phyloP scores from a whole-genome alignment of 768 basidiomycete genomes.

The Hortiboletus campestris region DNA sequence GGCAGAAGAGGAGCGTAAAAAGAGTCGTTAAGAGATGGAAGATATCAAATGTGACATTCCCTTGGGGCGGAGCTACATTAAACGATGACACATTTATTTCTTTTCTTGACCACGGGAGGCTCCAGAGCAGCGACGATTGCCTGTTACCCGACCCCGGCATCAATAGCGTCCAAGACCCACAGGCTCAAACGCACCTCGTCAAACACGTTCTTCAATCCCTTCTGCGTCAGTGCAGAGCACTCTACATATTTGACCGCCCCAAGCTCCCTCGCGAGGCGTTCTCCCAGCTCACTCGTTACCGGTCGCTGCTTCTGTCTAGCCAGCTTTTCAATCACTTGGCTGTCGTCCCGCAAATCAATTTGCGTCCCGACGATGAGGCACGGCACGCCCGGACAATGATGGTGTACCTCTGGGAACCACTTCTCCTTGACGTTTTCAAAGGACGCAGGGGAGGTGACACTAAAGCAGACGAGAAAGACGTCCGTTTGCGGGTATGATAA shows the following conservation, averaged over 20 bases:
- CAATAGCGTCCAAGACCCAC: conserved; percentile 4
- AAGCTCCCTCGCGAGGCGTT: conserved; percentile 92
- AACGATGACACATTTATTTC: conserved; percentile 78
- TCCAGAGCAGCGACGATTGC: conserved; percentile 99
- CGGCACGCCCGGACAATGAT: conserved; percentile 98
- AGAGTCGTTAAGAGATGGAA: conserved; percentile 36
- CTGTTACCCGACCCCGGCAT: conserved; percentile 31
- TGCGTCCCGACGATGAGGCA: conserved; percentile 99
- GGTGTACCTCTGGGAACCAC: conserved; percentile 99
- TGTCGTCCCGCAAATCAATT: conserved; percentile 93
- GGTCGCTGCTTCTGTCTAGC: conserved; percentile 95
- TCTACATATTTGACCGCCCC: conserved; percentile 99
- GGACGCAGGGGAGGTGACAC: conserved; percentile 95
- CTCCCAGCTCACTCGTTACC: conserved; percentile 83
- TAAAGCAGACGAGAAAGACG: conserved; percentile 99
- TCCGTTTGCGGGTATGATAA: conserved; percentile 99
- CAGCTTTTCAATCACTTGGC: conserved; percentile 91
- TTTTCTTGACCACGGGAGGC: conserved; percentile 88
- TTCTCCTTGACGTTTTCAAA: conserved; percentile 99
- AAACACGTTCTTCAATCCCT: conserved; percentile 99
- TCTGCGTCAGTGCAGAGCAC: conserved; percentile 98
- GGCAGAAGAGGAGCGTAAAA: conserved; percentile 30
- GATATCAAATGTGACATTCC: conserved; percentile 31
- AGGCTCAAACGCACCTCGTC: conserved; percentile 75
- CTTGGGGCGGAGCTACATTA: conserved; percentile 44